phyloP scores from a whole-genome alignment of 2,329 filamentous ascomycete species.

The Aureobasidium sp. region DNA sequence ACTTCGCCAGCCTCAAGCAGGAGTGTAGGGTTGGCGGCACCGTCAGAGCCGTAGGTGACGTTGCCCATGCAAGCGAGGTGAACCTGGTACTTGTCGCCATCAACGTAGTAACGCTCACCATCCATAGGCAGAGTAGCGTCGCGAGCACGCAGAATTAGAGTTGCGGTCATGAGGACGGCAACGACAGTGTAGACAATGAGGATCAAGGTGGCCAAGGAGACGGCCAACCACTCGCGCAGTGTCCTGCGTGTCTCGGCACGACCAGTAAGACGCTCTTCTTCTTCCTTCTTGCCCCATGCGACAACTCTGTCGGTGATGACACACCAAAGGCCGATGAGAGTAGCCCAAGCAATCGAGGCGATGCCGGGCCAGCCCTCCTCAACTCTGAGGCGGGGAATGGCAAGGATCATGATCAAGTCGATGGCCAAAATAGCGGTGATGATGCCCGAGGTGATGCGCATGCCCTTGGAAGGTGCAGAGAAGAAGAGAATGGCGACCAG shows the following conservation, averaged over 20 bases:
- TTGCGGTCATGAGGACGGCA: conserved; percentile 69
- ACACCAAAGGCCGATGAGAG: conserved; percentile 70
- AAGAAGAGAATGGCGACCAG: conserved; percentile 80
- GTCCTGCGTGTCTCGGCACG: conserved; percentile 77
- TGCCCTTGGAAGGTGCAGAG: conserved; percentile 67
- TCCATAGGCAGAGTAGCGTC: conserved; percentile 67
- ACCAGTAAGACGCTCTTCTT: conserved; percentile 86
- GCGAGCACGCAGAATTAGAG: conserved; percentile 67
- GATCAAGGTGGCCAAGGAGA: conserved; percentile 64
- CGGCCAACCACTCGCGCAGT: conserved; percentile 72
- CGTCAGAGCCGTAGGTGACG: conserved; percentile 44
- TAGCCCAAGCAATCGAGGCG: conserved; percentile 72
- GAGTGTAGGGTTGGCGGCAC: conserved; percentile 61
- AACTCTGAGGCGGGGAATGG: conserved; percentile 62
- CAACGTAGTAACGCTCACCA: conserved; percentile 70
- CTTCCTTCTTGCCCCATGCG: conserved; percentile 83
- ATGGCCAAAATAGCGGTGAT: conserved; percentile 60
- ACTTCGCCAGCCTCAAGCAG: conserved; percentile 77
- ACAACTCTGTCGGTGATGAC: conserved; percentile 73
- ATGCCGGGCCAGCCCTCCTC: conserved; percentile 94
- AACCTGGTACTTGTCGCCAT: conserved; percentile 74
- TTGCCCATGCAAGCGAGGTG: conserved; percentile 83
- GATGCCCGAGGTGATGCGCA: conserved; percentile 63
- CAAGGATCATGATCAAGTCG: conserved; percentile 69
- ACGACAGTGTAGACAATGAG: conserved; percentile 61